phyloP scores from a whole-genome alignment of 2,329 filamentous ascomycete species.

The Penicillium sp. region DNA sequence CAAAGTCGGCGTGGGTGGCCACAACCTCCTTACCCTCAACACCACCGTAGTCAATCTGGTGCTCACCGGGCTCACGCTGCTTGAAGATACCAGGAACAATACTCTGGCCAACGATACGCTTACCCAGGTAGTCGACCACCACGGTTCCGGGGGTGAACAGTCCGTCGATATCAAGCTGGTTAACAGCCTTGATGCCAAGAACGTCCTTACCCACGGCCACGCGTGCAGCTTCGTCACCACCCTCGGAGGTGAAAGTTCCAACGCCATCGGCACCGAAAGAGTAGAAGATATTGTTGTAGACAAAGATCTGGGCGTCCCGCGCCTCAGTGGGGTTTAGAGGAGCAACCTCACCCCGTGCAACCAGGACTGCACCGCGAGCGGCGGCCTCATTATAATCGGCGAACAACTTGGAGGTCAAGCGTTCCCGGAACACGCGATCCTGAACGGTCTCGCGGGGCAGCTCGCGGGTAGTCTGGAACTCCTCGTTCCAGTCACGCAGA shows the following conservation, averaged over 20 bases:
- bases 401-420: slow-evolving; percentile 90
- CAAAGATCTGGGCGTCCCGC: slow-evolving; percentile 93
- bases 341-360: slow-evolving; percentile 87
- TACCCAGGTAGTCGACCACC: slow-evolving; percentile 94
- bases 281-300: slow-evolving; percentile 99
- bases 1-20: slow-evolving; percentile 83
- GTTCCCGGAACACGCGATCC: slow-evolving; percentile 92
- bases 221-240: slow-evolving; percentile 91
- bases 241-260: slow-evolving; percentile 93
- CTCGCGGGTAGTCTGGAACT: slow-evolving; percentile 95
- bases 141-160: slow-evolving; percentile 95
- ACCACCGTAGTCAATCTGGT: slow-evolving; percentile 97
- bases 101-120: slow-evolving; percentile 94
- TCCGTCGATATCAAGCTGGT: slow-evolving; percentile 92
- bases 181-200: slow-evolving; percentile 87
- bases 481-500: slow-evolving; percentile 96
- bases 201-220: slow-evolving; percentile 97
- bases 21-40: slow-evolving; percentile 97
- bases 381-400: slow-evolving; percentile 97
- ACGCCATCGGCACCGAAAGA: slow-evolving; percentile 97
- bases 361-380: slow-evolving; percentile 83
- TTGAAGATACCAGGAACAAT: slow-evolving; percentile 99
- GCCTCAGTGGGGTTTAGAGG: slow-evolving; percentile 93
- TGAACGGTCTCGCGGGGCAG: slow-evolving; percentile 90
- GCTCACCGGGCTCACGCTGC: slow-evolving; percentile 93